Evolutionary conservation across 306 rosid species (phyloP), one percentile per base, ranked within the genome.

Genomic region (Inga oerstediana): DNA sequence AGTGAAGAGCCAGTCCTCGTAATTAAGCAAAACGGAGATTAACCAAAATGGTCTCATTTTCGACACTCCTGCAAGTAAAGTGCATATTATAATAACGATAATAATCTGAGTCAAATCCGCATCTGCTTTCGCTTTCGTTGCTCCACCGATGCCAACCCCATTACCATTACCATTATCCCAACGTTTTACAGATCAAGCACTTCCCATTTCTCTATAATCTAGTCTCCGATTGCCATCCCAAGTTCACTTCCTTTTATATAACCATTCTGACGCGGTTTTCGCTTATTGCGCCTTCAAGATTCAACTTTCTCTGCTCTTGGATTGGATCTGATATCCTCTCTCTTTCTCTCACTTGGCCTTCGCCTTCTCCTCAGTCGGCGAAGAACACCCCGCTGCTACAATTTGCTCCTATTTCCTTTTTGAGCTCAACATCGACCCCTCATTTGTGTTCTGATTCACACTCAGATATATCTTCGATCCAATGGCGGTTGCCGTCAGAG

Each of bases 401-500:
- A 43, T 48, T 7, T 4, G 15, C 19, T 70, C 8, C 44, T 35
- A 39, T 39, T 3, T 14, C 48, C 30, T 19, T 10, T 72, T 45
- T 41, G 0, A 24, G 59, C 76, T 72, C 59, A 24, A 45, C 20
- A 44, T 24, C 56, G 12, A 45, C 76, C 12, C 59, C 37, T 13
- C 59, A 45, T 45, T 72, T 72, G n/a, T 12, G 58, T 72, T 45
- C 76, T 72, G 39, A 45, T 45, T 24, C 41, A 46, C 76, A 72
- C 76, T 39, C 41, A 27, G 22, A 73, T 45, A 73, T 45, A 73
- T 24, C 59, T 20, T 65, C 27, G 82, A 78, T 86, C 85, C 89
- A 77, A 96, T 97, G 99, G 98, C 97, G 81, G 98, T 90, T 83
- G 94, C 97, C 83, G 83, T 79, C 77, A 89, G 99, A 81, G 99